Evolutionary conservation across 2,329 filamentous ascomycete species (phyloP).

Genomic region (Colletotrichum eleusines): DNA sequence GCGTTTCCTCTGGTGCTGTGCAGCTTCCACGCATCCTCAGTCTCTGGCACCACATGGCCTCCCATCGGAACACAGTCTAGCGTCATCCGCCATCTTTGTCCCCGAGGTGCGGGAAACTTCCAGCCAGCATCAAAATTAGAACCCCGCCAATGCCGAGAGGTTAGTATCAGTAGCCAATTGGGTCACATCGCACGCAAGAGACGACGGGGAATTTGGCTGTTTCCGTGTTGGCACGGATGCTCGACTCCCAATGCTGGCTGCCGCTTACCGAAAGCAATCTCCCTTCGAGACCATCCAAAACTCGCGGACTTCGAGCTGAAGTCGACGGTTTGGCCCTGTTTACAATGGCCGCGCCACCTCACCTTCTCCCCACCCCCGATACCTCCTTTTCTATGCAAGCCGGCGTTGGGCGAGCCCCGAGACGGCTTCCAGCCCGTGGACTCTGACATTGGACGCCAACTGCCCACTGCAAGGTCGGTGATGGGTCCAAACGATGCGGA

Average conservation of each 20-base stretch:
- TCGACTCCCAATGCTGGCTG: not conserved
- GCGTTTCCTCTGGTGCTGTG: slow-evolving; percentile 18
- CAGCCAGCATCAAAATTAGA: not conserved
- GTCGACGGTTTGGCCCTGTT: not conserved
- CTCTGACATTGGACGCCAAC: no score
- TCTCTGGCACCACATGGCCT: slow-evolving; percentile 6
- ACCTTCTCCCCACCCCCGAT: no score
- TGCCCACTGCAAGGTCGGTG: slow-evolving; percentile 12
- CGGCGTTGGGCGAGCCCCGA: not conserved
- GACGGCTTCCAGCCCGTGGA: not conserved
- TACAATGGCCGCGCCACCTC: not conserved
- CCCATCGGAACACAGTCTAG: slow-evolving; percentile 12
- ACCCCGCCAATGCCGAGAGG: not conserved
- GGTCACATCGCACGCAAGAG: not conserved
- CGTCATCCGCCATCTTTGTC: not conserved
- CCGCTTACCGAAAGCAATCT: not conserved
- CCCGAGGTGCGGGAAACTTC: not conserved
- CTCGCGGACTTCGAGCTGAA: not conserved
- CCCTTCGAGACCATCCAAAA: not conserved
- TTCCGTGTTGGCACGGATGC: not conserved
- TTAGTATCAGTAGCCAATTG: not conserved
- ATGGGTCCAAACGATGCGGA: slow-evolving; percentile 7
- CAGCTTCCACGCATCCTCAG: not conserved
- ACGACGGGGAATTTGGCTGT: not conserved
- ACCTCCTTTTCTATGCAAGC: slow-evolving; percentile 2